Percentiles rank a stretch among this genome's conserved stretches.
These are phyloP conservation scores for Venturia oleaginea DNA, from an alignment of 2,329 filamentous ascomycete genomes.

Conservation along the genomic window DNA sequence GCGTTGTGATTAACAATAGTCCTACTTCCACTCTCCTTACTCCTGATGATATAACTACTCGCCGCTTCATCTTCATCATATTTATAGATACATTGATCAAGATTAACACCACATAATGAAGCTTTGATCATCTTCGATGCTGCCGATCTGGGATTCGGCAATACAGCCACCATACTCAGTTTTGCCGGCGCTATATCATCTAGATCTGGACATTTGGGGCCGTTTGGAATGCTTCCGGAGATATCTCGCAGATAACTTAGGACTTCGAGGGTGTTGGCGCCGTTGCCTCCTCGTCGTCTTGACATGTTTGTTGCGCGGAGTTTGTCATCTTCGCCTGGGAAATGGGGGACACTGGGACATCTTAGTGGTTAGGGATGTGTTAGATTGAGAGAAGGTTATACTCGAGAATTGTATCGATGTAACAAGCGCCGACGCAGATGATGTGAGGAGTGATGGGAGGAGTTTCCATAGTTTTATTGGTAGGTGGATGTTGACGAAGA, in stretches of 20 bases:
- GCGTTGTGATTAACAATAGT: constrained; percentile 64
- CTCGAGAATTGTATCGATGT: constrained; percentile 63
- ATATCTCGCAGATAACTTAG: constrained; percentile 47
- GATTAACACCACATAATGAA: constrained; percentile 45
- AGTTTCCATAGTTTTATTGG: not conserved
- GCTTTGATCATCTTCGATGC: constrained; percentile 44
- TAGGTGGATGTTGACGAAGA: too few relatives aligned
- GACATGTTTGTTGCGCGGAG: constrained; percentile 52
- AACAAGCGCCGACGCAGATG: constrained; percentile 58
- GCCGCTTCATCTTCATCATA: constrained; percentile 47
- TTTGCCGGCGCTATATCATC: constrained; percentile 13
- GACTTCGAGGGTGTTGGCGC: constrained; percentile 62
- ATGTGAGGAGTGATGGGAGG: constrained; percentile 42
- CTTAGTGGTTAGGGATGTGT: constrained; percentile 14
- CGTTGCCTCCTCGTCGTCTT: constrained; percentile 62
- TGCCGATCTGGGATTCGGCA: constrained; percentile 46
- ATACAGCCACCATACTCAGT: constrained; percentile 34
- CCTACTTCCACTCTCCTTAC: constrained; percentile 47
- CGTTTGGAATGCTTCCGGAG: constrained; percentile 3
- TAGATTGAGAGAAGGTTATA: constrained; percentile 22
- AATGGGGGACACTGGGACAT: constrained; percentile 52
- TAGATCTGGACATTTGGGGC: constrained; percentile 1
- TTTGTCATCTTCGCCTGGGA: constrained; percentile 63
- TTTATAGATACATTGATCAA: constrained; percentile 52
- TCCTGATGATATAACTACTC: constrained; percentile 61